Percentiles rank a stretch among this genome's conserved stretches.
These are phyloP conservation scores for Arxiozyma bovina DNA, from an alignment of 1,139 yeast species.

Conservation along the genomic window DNA sequence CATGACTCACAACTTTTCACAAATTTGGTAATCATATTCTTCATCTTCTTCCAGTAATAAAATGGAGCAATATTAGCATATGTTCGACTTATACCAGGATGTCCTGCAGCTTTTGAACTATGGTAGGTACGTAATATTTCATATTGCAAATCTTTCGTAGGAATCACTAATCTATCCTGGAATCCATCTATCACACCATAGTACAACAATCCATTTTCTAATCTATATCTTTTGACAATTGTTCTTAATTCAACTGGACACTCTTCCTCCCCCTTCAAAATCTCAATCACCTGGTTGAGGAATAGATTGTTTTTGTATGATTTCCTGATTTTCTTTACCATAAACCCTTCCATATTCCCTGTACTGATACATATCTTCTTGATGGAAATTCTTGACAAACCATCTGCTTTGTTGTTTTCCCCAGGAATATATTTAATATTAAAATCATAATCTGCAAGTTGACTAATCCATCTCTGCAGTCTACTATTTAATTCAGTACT, in stretches of 20 bases:
- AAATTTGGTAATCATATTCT: background rate
- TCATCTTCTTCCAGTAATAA: slow-evolving; percentile 1
- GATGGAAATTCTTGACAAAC: background rate
- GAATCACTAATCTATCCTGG: background rate
- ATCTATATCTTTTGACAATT: background rate
- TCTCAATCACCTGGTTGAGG: too few relatives aligned
- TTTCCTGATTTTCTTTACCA: too few relatives aligned
- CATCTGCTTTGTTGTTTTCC: background rate
- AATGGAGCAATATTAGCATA: background rate
- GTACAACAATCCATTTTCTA: background rate
- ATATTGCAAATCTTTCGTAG: background rate
- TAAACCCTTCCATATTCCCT: background rate
- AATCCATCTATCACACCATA: background rate
- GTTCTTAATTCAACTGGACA: background rate
- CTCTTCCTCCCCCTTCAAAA: background rate
- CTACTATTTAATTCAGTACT: background rate
- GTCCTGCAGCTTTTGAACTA: background rate
- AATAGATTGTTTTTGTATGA: too few relatives aligned
- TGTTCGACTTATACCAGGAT: background rate
- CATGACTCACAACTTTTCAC: background rate
- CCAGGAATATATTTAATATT: background rate
- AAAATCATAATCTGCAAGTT: background rate
- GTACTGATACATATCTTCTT: too few relatives aligned
- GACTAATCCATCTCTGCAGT: background rate
- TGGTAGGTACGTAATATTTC: background rate